A percentile compares a stretch with the other conserved stretches of the same genome.
These are phyloP conservation scores for Solanum habrochaites DNA, from an alignment of 257 asterid species.

Conservation along the genomic window DNA sequence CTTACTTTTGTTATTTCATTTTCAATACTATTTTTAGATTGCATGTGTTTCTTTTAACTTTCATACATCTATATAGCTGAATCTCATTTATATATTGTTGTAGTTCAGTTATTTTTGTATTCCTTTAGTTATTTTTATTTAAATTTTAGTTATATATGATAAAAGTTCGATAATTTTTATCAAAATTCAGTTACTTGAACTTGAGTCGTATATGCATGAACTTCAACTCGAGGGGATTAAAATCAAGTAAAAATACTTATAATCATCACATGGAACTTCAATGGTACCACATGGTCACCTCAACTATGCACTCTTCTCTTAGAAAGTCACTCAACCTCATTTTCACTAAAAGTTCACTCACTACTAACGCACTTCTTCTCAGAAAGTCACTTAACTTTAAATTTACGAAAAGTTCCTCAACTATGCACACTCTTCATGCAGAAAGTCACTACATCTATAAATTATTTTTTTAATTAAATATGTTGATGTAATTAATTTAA, in stretches of 20 bases:
- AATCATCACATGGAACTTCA: background rate
- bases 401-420: no score
- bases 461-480: no score
- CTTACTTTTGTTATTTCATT: background rate
- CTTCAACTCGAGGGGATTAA: background rate
- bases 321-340: no score
- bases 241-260: background rate
- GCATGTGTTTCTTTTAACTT: background rate
- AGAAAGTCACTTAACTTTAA: no score
- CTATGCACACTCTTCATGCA: no score
- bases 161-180: background rate
- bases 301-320: no score
- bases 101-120: background rate
- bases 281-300: no score
- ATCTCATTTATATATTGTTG: background rate
- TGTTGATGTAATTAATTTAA: no score
- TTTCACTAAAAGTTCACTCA: no score
- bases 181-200: rapidly evolving
- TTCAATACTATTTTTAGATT: background rate
- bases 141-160: rapidly evolving
- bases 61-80: background rate
- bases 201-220: background rate
- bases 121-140: background rate
- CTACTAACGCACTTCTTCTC: no score
- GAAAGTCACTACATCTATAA: no score